Evolutionary conservation across 2,329 filamentous ascomycete species (phyloP), one percentile per base, ranked within the genome.

Genomic region (Arthrobotrys megalospora): DNA sequence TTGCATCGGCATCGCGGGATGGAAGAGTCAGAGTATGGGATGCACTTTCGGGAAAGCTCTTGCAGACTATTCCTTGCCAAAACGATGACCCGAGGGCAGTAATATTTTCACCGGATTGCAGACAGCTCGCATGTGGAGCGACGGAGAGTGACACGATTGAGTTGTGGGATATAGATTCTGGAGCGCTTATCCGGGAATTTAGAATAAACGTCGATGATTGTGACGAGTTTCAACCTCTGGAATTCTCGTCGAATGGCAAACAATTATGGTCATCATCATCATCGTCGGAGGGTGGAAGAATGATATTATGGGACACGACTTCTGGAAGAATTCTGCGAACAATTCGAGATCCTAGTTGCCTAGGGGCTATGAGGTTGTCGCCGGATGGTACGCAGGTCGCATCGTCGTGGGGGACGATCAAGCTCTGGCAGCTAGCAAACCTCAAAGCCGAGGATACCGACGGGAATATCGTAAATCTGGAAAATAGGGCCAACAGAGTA

Each of bases 241-340:
- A 62, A 58, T 72, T 76, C n/a, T 68, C 50, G 11, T 50, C 62
- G 16, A 50, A 67, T 32, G 62, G 70, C n/a, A 67, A 19, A 43
- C 38, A n/a, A 3, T 34, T 75, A 16, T 24, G 24, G 24, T 28
- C 24, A 28, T 28, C 24, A 2, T n/a, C 41, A 19, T 75, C 38
- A 7, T 38, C 16, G 19, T 47, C 55, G n/a, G 11, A 12, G 1
- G 43, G 45, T 34, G 10, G 38, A 6, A 63, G 11, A 2, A 63
- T 70, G 5, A 52, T 16, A 14, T 24, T 60, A 62, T 63, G 28
- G 41, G 67, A 70, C n/a, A 45, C 36, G 2, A 12, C 6, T 11
- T 48, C 60, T 11, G 48, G 34, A 10, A 41, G 4, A 11, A 28
- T 41, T 3, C 6, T 55, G 14, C 32, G 21, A 32, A 52, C 12